phyloP scores from a whole-genome alignment of 768 basidiomycete species.

The Psilocybe cubensis region DNA sequence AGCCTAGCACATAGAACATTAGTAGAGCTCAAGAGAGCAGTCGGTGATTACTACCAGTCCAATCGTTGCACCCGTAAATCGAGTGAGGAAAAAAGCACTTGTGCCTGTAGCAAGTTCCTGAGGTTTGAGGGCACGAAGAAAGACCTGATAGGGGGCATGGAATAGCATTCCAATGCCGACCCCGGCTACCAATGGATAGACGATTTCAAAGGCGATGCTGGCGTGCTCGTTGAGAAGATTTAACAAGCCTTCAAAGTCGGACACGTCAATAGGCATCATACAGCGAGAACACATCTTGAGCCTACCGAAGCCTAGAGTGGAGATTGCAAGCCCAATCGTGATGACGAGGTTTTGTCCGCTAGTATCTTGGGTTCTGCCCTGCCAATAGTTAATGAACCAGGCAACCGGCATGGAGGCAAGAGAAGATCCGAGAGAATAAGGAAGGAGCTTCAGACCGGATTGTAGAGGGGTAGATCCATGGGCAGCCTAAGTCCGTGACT shows the following conservation, averaged over 20 bases:
- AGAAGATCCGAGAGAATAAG: constrained; percentile 86
- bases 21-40: constrained; percentile 8
- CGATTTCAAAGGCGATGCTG: constrained; percentile 42
- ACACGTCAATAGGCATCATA: constrained; percentile 17
- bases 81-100: constrained; percentile 85
- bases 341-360: constrained; percentile 70
- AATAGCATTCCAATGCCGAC: constrained; percentile 84
- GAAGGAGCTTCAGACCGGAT: constrained; percentile 76
- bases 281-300: constrained; percentile 12
- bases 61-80: constrained; percentile 85
- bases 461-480: constrained; percentile 70
- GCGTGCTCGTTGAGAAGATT: constrained; percentile 62
- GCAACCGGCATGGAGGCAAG: constrained; percentile 85
- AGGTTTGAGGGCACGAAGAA: constrained; percentile 65
- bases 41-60: constrained; percentile 61
- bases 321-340: constrained; percentile 61
- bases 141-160: constrained; percentile 84
- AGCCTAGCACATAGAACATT: constrained; percentile 51
- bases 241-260: constrained; percentile 59
- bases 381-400: constrained; percentile 78
- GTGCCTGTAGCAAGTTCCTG: constrained; percentile 78
- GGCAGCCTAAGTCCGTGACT: constrained; percentile 47
- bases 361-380: constrained; percentile 57
- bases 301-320: constrained; percentile 76
- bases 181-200: constrained; percentile 75